Evolutionary conservation across 139 green algal genomes (phyloP).

Genomic region (Tetraselmis chui): DNA sequence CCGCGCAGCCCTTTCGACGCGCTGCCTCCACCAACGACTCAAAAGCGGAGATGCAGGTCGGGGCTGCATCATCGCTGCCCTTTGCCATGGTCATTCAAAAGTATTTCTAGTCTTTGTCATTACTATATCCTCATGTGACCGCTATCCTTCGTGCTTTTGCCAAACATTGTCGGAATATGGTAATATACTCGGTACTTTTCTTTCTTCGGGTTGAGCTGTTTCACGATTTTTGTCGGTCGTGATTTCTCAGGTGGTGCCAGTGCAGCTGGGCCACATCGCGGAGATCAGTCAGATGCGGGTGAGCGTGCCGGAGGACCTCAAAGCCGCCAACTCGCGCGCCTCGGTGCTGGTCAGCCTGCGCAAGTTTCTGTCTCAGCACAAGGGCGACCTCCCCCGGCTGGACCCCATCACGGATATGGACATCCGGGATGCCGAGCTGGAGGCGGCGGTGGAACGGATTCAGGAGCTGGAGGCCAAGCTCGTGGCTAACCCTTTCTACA

Average conservation of each 20-base stretch:
- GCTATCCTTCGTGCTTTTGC: too few species aligned
- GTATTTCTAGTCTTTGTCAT: too few species aligned
- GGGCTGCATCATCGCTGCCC: too few species aligned
- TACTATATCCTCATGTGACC: too few species aligned
- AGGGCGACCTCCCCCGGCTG: slow-evolving; percentile 54
- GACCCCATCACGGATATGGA: slow-evolving; percentile 83
- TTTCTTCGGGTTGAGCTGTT: too few species aligned
- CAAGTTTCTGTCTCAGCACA: not conserved
- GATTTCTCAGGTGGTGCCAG: too few species aligned
- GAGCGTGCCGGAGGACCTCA: slow-evolving; percentile 71
- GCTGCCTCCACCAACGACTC: not conserved
- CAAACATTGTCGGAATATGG: too few species aligned
- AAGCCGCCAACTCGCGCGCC: slow-evolving; percentile 37
- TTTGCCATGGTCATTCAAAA: too few species aligned
- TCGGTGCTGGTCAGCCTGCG: slow-evolving; percentile 46
- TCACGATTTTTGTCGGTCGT: too few species aligned
- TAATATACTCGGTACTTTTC: too few species aligned
- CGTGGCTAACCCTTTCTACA: slow-evolving; percentile 20
- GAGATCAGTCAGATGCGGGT: slow-evolving; percentile 66
- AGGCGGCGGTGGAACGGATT: slow-evolving; percentile 25
- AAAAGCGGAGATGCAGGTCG: not conserved
- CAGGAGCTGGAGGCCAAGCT: slow-evolving; percentile 39
- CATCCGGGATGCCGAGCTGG: slow-evolving; percentile 43
- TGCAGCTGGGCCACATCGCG: slow-evolving; percentile 4
- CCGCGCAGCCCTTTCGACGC: not conserved